Evolutionary conservation across 768 basidiomycete genomes (phyloP), one percentile per base, ranked within the genome.

Genomic region (Phylloporus sp.): DNA sequence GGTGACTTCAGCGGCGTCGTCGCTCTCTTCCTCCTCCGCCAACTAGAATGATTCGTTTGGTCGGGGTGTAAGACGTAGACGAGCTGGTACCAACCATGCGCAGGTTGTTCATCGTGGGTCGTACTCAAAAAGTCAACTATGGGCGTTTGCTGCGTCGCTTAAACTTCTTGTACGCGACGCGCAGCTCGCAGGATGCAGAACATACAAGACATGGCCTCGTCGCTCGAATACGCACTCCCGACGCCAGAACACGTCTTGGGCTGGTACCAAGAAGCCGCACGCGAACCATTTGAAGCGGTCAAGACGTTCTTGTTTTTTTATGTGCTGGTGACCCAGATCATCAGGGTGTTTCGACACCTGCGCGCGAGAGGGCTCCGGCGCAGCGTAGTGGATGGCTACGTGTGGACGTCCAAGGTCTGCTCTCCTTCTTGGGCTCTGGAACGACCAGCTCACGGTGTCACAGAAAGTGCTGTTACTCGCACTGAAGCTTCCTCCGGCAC

Each of bases 1-100:
- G 31, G 88, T 89, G 44, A 93, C 90, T 66, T 92, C 88, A 20
- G 80, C 79, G 16, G 77, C 76, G 53, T 88, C 85, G 45, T 88
- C 85, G 46, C 71, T 77, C 70, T 91, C 91, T 51, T 91, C 88
- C 60, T 88, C 82, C 51, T 83, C 82, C 59, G 83, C 79, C 59
- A 91, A 73, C 88, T 90, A 62, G 49, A 28, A 8, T 12, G 24
- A 40, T 41, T 48, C 52, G 5, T n/a, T 28, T 7, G 24, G 39
- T 43, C 34, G 45, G 36, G 18, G 42, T 22, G 20, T 36, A 35
- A 41, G 13, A n/a, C n/a, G 47, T 8, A 15, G 3, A 28, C 18
- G 43, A 27, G 23, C 12, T 28, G 8, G 41, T 42, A 63, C 70
- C 51, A 61, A 83, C 82, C 80, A 84, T 82, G 38, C 82, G 80